Evolutionary conservation across 106 monocot species (phyloP), one percentile per base, ranked within the genome.

Genomic region (Narthecium ossifragum): DNA sequence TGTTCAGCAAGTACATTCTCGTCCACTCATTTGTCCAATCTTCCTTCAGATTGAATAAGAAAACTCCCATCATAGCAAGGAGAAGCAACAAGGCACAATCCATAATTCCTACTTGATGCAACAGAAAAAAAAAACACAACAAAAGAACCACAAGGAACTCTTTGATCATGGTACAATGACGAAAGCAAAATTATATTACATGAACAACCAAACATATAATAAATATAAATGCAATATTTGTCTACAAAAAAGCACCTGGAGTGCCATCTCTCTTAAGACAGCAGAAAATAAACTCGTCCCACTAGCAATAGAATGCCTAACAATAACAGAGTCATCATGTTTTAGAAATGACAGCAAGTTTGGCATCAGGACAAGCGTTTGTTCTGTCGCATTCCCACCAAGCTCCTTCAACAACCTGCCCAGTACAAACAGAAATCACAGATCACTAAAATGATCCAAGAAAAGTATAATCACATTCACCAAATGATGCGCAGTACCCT

Each of bases 251-350:
- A 83, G 69, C 81, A 96, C 94, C 94, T 96, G 94, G 63, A 80
- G 73, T 80, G 86, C 69, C 65, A 96, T 96, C 78, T 96, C 80
- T 78, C 77, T 65, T 69, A 96, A 80, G 64, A 96, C 86, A 90
- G 80, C 69, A 59, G 60, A 78, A 86, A 96, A 75, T 69, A 86
- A 81, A 76, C 71, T 70, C 62, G 83, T 78, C 55, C 96, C 96
- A 76, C 76, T 78, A 78, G 84, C 57, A 73, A 96, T 65, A 63
- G 90, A 80, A 64, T 90, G 80, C 63, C 61, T 96, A 81, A 90
- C 64, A 70, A 96, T 73, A 82, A 51, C 36, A 62, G 73, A 74
- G 72, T 73, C 84, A 53, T 73, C 78, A 61, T 86, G 80, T 62
- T 81, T 80, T 55, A 96, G 68, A 78, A 63, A 73, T 48, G 84